phyloP scores from a whole-genome alignment of 1,284 basidiomycete species.

The Tilletia indica region DNA sequence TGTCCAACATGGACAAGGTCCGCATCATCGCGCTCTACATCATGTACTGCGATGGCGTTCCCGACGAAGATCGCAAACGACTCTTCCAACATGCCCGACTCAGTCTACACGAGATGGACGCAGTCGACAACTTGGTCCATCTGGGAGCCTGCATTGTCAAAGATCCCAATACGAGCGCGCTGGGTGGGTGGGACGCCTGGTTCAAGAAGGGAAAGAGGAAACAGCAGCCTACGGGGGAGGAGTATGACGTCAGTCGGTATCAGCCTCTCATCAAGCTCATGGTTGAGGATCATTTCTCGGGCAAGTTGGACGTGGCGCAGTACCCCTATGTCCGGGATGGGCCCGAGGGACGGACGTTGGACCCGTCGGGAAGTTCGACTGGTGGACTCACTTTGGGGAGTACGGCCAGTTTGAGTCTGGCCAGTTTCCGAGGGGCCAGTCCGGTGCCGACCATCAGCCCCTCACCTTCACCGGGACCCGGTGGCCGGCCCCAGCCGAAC shows the following conservation, averaged over 20 bases:
- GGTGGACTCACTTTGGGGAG: neutral
- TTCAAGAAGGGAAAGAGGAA: slow-evolving; percentile 73
- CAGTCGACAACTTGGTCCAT: slow-evolving; percentile 80
- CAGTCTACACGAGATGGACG: slow-evolving; percentile 84
- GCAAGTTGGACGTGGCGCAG: slow-evolving; percentile 71
- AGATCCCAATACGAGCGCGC: slow-evolving; percentile 53
- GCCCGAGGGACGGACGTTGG: neutral
- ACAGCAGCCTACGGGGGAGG: slow-evolving; percentile 71
- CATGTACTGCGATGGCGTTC: slow-evolving; percentile 90
- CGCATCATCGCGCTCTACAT: slow-evolving; percentile 96
- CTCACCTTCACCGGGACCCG: slow-evolving; percentile 11
- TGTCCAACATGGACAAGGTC: slow-evolving; percentile 74
- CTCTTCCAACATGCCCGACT: slow-evolving; percentile 96
- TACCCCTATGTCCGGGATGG: slow-evolving; percentile 90
- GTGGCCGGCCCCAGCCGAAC: slow-evolving; percentile 28
- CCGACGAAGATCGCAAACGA: slow-evolving; percentile 90
- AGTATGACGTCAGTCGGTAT: slow-evolving; percentile 92
- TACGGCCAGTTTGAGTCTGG: neutral
- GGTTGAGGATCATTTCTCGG: slow-evolving; percentile 81
- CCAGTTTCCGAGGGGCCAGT: slow-evolving; percentile 10
- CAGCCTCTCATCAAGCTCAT: slow-evolving; percentile 82
- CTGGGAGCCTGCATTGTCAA: slow-evolving; percentile 81
- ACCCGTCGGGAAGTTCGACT: neutral
- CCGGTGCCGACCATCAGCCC: neutral
- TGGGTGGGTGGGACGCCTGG: slow-evolving; percentile 36